A percentile compares a stretch with the other conserved stretches of the same genome.
Evolutionary conservation across 495 filamentous ascomycete species (phyloP).

Genomic region (Tuber brumale): DNA sequence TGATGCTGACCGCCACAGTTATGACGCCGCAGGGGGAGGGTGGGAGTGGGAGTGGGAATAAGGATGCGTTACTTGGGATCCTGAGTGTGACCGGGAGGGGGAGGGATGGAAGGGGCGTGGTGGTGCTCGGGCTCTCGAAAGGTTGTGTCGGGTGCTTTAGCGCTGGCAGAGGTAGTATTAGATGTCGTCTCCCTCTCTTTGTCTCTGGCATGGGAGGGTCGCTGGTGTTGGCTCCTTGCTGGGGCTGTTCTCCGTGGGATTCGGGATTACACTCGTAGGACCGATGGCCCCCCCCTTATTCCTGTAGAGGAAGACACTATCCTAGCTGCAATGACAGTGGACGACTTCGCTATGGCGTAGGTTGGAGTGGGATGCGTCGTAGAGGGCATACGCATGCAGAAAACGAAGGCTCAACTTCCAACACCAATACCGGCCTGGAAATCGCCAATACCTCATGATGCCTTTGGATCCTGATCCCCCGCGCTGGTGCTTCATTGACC

Average conservation of each 20-base stretch:
- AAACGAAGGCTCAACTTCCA: slow-evolving; percentile 7
- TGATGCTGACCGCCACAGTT: slow-evolving; percentile 50
- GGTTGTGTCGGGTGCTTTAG: slow-evolving; percentile 16
- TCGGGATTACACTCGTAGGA: background rate
- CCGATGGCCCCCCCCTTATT: background rate
- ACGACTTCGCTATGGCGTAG: slow-evolving; percentile 7
- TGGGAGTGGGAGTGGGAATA: slow-evolving; percentile 47
- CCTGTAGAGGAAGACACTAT: slow-evolving; percentile 8
- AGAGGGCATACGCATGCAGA: slow-evolving; percentile 19
- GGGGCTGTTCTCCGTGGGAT: background rate
- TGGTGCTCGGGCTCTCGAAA: slow-evolving; percentile 13
- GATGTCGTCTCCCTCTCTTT: slow-evolving; percentile 28
- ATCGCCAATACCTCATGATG: slow-evolving; percentile 1
- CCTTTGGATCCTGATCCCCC: too few species aligned
- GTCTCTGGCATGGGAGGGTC: slow-evolving; percentile 22
- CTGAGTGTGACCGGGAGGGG: slow-evolving; percentile 38
- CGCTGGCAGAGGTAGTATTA: slow-evolving; percentile 19
- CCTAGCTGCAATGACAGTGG: slow-evolving; percentile 14
- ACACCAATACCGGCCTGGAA: slow-evolving; percentile 11
- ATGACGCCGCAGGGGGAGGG: too few species aligned
- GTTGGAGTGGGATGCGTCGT: slow-evolving; percentile 18
- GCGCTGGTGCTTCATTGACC: too few species aligned
- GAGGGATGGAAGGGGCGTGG: slow-evolving; percentile 13
- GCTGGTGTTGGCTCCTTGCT: slow-evolving; percentile 12
- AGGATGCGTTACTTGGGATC: slow-evolving; percentile 44